Percentiles rank a stretch among this genome's conserved stretches.
Evolutionary conservation across 495 filamentous ascomycete genomes (phyloP).

Genomic region (Trichoderma reesei): DNA sequence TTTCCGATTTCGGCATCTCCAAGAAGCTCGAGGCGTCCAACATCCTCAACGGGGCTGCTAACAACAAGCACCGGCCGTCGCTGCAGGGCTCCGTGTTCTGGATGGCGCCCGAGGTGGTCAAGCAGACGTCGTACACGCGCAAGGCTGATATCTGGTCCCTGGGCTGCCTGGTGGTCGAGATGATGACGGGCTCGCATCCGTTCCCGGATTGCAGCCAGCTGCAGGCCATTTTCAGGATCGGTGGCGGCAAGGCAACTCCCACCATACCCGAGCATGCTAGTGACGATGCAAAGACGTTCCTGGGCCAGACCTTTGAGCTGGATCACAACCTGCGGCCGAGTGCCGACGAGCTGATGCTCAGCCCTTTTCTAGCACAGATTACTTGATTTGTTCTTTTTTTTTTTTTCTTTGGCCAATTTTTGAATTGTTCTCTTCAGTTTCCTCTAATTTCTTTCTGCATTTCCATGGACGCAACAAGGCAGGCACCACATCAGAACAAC

Average conservation of each 20-base stretch:
- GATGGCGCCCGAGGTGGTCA: conserved; percentile 99
- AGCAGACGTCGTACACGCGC: conserved; percentile 92
- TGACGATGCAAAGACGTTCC: conserved; percentile 74
- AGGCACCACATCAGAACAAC: neutral
- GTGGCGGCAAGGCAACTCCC: conserved; percentile 73
- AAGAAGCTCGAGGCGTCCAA: conserved; percentile 87
- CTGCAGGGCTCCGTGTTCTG: conserved; percentile 97
- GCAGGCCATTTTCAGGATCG: conserved; percentile 98
- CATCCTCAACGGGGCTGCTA: conserved; percentile 36
- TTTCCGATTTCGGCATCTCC: conserved; percentile 97
- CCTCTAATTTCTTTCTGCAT: neutral
- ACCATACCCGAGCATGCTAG: conserved; percentile 83
- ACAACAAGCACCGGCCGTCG: conserved; percentile 77
- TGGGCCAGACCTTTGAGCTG: conserved; percentile 85
- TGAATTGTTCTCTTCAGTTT: neutral
- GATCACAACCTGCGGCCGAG: conserved; percentile 86
- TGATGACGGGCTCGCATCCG: conserved; percentile 95
- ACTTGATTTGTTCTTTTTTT: conserved; percentile 2
- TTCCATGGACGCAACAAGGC: neutral
- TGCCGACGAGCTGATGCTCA: conserved; percentile 78
- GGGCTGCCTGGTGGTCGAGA: conserved; percentile 94
- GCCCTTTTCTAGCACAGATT: conserved; percentile 68
- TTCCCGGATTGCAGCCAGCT: conserved; percentile 96
- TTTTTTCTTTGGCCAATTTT: neutral
- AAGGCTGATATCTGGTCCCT: conserved; percentile 99